These are phyloP conservation scores for Coemansia sp. DNA, from an alignment of 192 early-diverging fungal genomes.

Conservation along the genomic window DNA sequence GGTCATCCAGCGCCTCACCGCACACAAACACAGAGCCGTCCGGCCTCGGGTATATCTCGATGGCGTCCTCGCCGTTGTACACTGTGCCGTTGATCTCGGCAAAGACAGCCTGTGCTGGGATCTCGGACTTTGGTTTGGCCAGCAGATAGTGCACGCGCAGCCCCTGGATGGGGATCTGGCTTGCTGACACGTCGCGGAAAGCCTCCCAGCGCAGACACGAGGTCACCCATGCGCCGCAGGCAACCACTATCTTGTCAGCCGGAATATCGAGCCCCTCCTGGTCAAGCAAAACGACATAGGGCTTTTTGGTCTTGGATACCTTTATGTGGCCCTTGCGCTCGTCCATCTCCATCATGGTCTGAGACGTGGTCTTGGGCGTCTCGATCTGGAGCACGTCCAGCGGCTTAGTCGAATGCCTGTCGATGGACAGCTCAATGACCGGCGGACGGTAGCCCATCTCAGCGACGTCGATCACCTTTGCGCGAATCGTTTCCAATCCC, in stretches of 20 bases:
- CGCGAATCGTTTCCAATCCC: slow-evolving; percentile 36
- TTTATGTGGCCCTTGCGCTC: slow-evolving; percentile 1
- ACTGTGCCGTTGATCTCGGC: slow-evolving; percentile 57
- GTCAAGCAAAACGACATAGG: slow-evolving; percentile 40
- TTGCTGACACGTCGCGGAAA: slow-evolving; percentile 53
- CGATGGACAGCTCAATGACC: slow-evolving; percentile 39
- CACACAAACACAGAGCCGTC: slow-evolving; percentile 56
- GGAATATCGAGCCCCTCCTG: slow-evolving; percentile 38
- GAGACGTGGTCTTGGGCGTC: slow-evolving; percentile 3
- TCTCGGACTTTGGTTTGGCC: slow-evolving; percentile 30
- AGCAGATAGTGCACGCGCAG: slow-evolving; percentile 53
- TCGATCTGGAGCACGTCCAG: slow-evolving; percentile 9
- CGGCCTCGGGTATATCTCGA: slow-evolving; percentile 53
- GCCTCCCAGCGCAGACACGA: slow-evolving; percentile 53
- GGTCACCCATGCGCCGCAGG: slow-evolving; percentile 51
- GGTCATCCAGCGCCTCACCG: slow-evolving; percentile 52
- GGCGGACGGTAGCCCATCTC: slow-evolving; percentile 46
- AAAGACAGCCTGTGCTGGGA: slow-evolving; percentile 53
- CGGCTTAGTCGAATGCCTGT: slow-evolving; percentile 7
- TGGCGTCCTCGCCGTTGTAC: slow-evolving; percentile 54
- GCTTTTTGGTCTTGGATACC: slow-evolving; percentile 17
- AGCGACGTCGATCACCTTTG: slow-evolving; percentile 48
- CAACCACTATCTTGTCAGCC: slow-evolving; percentile 51
- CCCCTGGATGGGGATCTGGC: slow-evolving; percentile 54
- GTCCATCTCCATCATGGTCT: slow-evolving; percentile 9